Evolutionary conservation across 768 basidiomycete species (phyloP), one percentile per base, ranked within the genome.

Genomic region (Naganishia vaughanmartiniae): DNA sequence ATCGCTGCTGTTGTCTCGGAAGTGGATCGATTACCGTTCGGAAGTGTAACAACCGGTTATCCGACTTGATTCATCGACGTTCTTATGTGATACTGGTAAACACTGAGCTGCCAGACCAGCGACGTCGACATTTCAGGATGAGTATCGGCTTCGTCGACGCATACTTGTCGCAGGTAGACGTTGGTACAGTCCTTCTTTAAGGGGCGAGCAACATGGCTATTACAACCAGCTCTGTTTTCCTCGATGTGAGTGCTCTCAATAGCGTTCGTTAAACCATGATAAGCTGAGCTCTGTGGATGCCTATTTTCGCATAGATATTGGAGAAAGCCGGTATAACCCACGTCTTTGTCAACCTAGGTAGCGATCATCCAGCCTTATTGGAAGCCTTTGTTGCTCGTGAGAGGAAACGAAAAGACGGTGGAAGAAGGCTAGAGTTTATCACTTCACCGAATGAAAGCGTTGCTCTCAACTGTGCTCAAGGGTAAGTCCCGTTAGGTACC

Each of bases 361-460:
- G 87, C 0, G 89, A 90, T 73, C 89, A 90, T 74, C 87, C 89
- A 0, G 89, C 86, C 0, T 77, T 90, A 17, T 83, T 90, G 30
- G 89, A 90, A 73, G 89, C 89, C 34, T 83, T 90, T 12, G 85
- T 85, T 67, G 82, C 87, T 24, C 87, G 89, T 71, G 75, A 78
- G 6, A 78, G 81, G 67, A 54, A 65, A 17, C 66, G 74, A 7
- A 53, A 77, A 31, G 83, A 83, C 2, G 79, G 77, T 31, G 72
- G 78, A 26, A 85, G 85, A 0, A 65, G 79, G 2, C 83, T 85
- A n/a, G 78, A 83, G 70, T 84, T 90, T 57, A 82, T 90, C 26
- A 89, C 87, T 2, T 88, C 87, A 70, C 89, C 89, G 0, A 89
- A 89, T 69, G 89, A 90, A 75, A 89, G 89, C 87, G 89, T 89